Percentiles rank a stretch among this genome's conserved stretches.
These are phyloP conservation scores for Aspergillus arachidicola DNA, from an alignment of 2,329 filamentous ascomycete species.

Conservation along the genomic window DNA sequence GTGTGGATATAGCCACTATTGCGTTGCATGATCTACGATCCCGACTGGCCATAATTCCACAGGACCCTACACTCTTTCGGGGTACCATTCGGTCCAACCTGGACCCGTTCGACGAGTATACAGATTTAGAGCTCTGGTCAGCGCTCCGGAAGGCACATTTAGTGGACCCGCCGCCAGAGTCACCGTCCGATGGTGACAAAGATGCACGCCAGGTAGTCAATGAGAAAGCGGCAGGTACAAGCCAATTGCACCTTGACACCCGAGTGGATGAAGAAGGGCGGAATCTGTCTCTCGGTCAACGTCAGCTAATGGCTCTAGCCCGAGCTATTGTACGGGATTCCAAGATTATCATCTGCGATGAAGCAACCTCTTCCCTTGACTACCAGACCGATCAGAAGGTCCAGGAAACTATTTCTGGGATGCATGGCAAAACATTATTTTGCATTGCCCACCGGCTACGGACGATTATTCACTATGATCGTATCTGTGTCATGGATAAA, in stretches of 20 bases:
- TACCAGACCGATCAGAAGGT: slow-evolving; percentile 97
- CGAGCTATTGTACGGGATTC: slow-evolving; percentile 84
- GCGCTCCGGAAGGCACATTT: too few species aligned
- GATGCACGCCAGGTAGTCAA: too few species aligned
- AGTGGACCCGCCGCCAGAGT: too few species aligned
- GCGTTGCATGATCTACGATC: slow-evolving; percentile 47
- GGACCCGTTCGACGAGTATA: slow-evolving; percentile 49
- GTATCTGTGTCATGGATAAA: slow-evolving; percentile 94
- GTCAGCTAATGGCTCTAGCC: slow-evolving; percentile 92
- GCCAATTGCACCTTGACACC: slow-evolving; percentile 65
- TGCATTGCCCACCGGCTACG: slow-evolving; percentile 91
- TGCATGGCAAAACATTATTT: slow-evolving; percentile 82
- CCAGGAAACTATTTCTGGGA: slow-evolving; percentile 85
- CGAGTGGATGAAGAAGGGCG: slow-evolving; percentile 90
- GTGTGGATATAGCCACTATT: slow-evolving; percentile 44
- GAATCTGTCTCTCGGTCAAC: slow-evolving; percentile 93
- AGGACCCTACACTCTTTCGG: slow-evolving; percentile 49
- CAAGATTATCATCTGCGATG: slow-evolving; percentile 95
- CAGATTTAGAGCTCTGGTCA: slow-evolving; percentile 1
- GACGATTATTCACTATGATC: slow-evolving; percentile 91
- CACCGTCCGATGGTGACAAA: too few species aligned
- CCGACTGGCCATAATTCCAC: slow-evolving; percentile 48
- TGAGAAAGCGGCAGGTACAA: too few species aligned
- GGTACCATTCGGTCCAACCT: slow-evolving; percentile 50
- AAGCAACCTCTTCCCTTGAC: slow-evolving; percentile 90